Conservation (phyloP, 2,329 filamentous ascomycete genomes). For the Ceratocystis smalleyi region DNA sequence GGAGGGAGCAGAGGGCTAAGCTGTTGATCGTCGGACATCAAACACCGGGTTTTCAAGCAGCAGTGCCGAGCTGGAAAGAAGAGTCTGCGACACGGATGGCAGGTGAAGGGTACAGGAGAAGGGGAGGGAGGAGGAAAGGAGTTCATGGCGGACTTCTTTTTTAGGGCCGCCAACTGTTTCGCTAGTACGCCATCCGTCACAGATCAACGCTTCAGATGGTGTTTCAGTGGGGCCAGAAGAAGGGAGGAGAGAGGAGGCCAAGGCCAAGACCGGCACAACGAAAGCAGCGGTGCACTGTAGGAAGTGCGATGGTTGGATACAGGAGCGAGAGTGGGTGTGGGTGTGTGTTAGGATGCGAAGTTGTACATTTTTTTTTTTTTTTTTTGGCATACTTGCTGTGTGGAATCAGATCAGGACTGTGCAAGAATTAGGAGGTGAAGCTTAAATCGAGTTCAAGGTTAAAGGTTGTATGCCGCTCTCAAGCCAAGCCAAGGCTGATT, state of each 20-base stretch:
- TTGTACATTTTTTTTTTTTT: no score
- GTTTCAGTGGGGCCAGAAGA: constrained; percentile 12
- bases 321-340: no score
- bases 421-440: no score
- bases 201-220: constrained; percentile 14
- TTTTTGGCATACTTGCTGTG: no score
- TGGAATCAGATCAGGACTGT: no score
- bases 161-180: constrained; percentile 9
- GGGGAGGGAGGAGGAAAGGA: neutral
- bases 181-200: constrained; percentile 10
- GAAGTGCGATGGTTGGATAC: no score
- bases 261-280: neutral
- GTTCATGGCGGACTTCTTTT: neutral
- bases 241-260: neutral
- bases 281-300: neutral
- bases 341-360: no score
- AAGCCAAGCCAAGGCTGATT: neutral
- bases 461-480: no score
- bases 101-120: neutral
- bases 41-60: neutral
- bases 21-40: neutral
- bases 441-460: no score
- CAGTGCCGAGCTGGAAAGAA: neutral
- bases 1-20: neutral
- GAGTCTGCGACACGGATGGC: neutral